A percentile compares a stretch with the other conserved stretches of the same genome.
These are phyloP conservation scores for Gossypium thurberi DNA, from an alignment of 345 rosid species.

Conservation along the genomic window DNA sequence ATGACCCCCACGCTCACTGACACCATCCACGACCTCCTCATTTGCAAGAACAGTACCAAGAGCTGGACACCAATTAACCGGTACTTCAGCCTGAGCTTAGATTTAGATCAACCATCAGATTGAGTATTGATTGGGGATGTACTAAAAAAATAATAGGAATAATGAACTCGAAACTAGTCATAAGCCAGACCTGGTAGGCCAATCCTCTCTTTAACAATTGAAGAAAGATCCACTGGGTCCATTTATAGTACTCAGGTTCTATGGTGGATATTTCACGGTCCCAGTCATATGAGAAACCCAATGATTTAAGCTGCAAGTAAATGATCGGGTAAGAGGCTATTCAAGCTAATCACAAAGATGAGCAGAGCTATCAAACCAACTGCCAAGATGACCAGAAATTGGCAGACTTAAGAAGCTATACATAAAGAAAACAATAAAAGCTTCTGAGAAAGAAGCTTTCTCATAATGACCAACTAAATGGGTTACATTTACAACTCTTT, in stretches of 20 bases:
- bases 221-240: constrained; percentile 99
- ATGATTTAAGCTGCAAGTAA: constrained; percentile 68
- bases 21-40: constrained; percentile 97
- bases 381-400: neutral
- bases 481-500: neutral
- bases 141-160: neutral
- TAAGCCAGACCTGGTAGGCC: constrained; percentile 75
- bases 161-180: constrained; percentile 10
- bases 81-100: constrained; percentile 79
- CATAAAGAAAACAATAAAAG: neutral
- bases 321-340: neutral
- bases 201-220: constrained; percentile 90
- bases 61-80: constrained; percentile 98
- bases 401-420: neutral
- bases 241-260: constrained; percentile 80
- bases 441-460: neutral
- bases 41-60: constrained; percentile 98
- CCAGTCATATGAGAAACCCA: constrained; percentile 96
- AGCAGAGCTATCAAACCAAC: neutral
- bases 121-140: constrained; percentile 16
- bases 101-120: constrained; percentile 18
- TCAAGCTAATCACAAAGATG: neutral
- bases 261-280: constrained; percentile 91
- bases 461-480: neutral
- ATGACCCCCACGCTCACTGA: constrained; percentile 94